phyloP scores from a whole-genome alignment of 306 rosid species.

The Glycine latifolia region DNA sequence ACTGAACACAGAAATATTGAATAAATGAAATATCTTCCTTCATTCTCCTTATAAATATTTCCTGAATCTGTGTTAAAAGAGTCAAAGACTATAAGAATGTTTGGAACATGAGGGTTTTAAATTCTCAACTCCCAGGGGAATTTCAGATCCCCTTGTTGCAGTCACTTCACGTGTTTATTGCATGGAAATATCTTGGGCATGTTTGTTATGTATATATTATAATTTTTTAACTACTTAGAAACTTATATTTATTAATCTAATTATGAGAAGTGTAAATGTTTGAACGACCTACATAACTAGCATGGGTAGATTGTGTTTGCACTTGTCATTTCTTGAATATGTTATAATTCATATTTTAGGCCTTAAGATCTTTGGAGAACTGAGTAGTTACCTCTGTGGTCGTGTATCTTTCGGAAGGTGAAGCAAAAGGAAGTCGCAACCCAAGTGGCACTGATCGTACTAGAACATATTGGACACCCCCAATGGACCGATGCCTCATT shows the following conservation, averaged over 20 bases:
- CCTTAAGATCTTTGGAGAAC: conserved; percentile 34
- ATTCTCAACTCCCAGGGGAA: neutral
- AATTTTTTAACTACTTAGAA: neutral
- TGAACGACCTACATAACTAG: neutral
- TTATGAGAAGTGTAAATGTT: neutral
- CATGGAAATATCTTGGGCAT: neutral
- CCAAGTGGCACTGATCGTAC: conserved; percentile 62
- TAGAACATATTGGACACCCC: conserved; percentile 82
- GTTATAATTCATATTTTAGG: conserved; percentile 37
- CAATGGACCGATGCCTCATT: conserved; percentile 74
- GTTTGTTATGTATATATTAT: neutral
- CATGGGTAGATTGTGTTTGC: neutral
- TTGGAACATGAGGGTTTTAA: conserved; percentile 3
- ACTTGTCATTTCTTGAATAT: conserved; percentile 14
- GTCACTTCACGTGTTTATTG: neutral
- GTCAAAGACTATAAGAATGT: neutral
- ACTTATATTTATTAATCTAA: neutral
- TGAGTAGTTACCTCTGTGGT: conserved; percentile 35
- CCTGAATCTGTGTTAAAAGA: conserved; percentile 1
- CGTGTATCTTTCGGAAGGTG: conserved; percentile 51
- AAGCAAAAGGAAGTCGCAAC: conserved; percentile 53
- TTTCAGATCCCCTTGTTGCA: conserved; percentile 8
- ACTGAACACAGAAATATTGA: too few relatives aligned
- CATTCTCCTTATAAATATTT: neutral
- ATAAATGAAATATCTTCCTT: too few relatives aligned